Conservation (phyloP, 805 yeast species). For the Candida caryicola region DNA sequence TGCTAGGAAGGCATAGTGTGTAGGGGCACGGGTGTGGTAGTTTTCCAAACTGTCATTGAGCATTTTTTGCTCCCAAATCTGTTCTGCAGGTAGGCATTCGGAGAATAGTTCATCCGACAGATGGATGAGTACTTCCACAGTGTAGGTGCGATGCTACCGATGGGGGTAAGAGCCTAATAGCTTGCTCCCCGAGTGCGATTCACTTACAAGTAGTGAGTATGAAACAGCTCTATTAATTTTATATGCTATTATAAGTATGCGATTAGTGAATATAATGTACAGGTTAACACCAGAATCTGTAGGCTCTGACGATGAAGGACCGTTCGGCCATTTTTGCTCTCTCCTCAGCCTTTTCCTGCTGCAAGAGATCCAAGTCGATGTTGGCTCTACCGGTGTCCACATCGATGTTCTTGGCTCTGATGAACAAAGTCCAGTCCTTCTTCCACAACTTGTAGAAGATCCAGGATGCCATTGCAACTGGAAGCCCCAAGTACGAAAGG, state of each 20-base stretch:
- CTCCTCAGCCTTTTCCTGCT: constrained; percentile 36
- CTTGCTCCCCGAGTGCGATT: too few species aligned
- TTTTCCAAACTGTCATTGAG: too few species aligned
- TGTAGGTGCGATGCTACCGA: too few species aligned
- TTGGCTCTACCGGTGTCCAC: constrained; percentile 36
- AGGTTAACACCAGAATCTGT: constrained; percentile 30
- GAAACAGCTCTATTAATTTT: not conserved
- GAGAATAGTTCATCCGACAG: not conserved
- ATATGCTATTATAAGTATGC: constrained; percentile 2
- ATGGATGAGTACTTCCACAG: too few species aligned
- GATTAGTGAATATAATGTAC: not conserved
- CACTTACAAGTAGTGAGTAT: not conserved
- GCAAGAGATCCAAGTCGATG: constrained; percentile 30
- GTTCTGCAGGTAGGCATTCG: not conserved
- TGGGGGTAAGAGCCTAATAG: too few species aligned
- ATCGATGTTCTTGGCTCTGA: constrained; percentile 30
- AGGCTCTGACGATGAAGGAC: constrained; percentile 25
- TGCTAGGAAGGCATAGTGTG: not conserved
- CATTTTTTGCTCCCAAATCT: not conserved
- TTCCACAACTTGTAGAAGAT: constrained; percentile 28
- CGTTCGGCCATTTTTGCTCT: constrained; percentile 22
- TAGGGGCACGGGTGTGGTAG: too few species aligned
- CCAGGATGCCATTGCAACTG: constrained; percentile 30
- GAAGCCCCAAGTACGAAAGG: constrained; percentile 32
- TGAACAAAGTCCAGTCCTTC: constrained; percentile 24